phyloP scores from a whole-genome alignment of 345 rosid genomes.

The Mercurialis annua region DNA sequence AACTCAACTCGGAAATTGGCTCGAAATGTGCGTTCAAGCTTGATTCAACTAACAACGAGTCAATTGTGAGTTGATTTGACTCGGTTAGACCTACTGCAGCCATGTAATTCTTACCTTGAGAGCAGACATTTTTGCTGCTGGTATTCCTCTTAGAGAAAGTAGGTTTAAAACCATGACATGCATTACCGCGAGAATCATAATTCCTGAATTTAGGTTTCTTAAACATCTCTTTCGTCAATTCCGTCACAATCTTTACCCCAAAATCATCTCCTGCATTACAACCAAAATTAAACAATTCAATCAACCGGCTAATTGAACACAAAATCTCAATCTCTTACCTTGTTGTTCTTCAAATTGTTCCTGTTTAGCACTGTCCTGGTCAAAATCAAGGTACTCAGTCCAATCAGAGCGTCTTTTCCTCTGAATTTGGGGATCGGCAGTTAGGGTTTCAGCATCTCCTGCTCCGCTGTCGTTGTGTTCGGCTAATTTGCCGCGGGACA shows the following conservation, averaged over 20 bases:
- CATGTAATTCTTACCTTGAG: slow-evolving; percentile 25
- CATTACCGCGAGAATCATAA: slow-evolving; percentile 11
- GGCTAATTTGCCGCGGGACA: slow-evolving; percentile 54
- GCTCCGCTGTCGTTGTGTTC: slow-evolving; percentile 17
- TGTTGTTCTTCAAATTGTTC: slow-evolving; percentile 21
- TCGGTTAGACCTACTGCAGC: too few relatives aligned
- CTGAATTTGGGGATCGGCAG: background rate
- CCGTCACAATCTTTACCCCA: slow-evolving; percentile 47
- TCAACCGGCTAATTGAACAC: too few relatives aligned
- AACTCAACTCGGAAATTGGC: too few relatives aligned
- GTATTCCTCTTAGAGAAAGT: slow-evolving; percentile 27
- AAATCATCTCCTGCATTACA: slow-evolving; percentile 25
- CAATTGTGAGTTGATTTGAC: too few relatives aligned
- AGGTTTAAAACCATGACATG: slow-evolving; percentile 21
- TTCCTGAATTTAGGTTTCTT: slow-evolving; percentile 52
- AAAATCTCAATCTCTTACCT: slow-evolving; percentile 9
- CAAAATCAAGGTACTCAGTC: slow-evolving; percentile 54
- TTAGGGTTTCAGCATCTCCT: background rate
- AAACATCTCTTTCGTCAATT: slow-evolving; percentile 38
- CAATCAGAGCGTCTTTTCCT: slow-evolving; percentile 52
- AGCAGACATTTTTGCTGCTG: slow-evolving; percentile 1
- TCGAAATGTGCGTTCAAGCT: too few relatives aligned
- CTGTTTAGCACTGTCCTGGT: background rate
- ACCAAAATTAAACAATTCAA: background rate
- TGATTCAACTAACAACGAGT: too few relatives aligned